phyloP scores from a whole-genome alignment of 1,139 yeast genomes.

The Taphrina flavorubra region DNA sequence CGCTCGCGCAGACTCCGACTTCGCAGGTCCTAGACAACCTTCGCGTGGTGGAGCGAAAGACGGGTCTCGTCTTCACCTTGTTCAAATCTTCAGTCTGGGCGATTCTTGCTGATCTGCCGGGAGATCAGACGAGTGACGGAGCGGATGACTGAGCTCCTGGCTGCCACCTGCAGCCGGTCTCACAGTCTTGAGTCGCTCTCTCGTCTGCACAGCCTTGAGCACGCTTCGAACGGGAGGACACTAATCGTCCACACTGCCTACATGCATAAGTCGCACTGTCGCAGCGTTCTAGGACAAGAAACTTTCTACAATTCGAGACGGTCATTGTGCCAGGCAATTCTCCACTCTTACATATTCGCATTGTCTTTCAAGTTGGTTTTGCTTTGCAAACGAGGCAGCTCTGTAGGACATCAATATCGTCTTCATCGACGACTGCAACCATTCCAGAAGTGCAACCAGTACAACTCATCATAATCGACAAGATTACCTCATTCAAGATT shows the following conservation, averaged over 20 bases:
- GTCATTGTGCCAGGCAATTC: too few relatives aligned
- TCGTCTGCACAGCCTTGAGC: too few relatives aligned
- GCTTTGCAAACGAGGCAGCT: too few relatives aligned
- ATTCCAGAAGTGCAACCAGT: neutral
- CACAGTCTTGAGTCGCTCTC: neutral
- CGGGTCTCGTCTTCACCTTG: constrained; percentile 64
- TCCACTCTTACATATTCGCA: too few relatives aligned
- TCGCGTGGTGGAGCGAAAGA: constrained; percentile 61
- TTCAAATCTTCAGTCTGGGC: constrained; percentile 63
- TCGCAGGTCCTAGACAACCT: constrained; percentile 58
- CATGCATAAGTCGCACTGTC: too few relatives aligned
- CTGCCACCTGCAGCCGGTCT: neutral
- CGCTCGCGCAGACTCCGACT: constrained; percentile 49
- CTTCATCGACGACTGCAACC: too few relatives aligned
- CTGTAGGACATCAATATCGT: too few relatives aligned
- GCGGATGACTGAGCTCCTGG: constrained; percentile 14
- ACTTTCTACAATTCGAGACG: too few relatives aligned
- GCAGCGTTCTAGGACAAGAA: too few relatives aligned
- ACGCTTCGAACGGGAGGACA: too few relatives aligned
- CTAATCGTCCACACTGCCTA: too few relatives aligned
- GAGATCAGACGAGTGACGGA: constrained; percentile 29
- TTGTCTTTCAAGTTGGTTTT: too few relatives aligned
- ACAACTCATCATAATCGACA: neutral
- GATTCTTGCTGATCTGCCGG: constrained; percentile 42
- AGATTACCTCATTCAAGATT: neutral